Conservation (phyloP, 495 filamentous ascomycete genomes). For the Hyaloscypha finlandica region DNA sequence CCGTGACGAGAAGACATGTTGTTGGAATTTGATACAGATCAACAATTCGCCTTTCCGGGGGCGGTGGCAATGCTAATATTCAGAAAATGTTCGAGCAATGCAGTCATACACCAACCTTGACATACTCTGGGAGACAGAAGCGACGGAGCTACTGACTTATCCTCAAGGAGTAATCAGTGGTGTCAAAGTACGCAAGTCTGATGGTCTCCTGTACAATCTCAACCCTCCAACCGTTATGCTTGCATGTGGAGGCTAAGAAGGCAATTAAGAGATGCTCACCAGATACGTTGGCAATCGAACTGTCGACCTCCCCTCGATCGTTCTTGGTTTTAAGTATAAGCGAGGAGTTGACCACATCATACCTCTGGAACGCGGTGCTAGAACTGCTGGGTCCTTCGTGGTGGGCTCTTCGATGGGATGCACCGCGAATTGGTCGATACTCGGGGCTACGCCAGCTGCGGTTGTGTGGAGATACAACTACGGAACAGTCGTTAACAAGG, state of each 20-base stretch:
- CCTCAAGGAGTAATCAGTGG: constrained; percentile 11
- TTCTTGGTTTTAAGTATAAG: not conserved
- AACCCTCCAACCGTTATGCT: not conserved
- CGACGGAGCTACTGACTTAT: not conserved
- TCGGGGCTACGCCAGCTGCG: constrained; percentile 15
- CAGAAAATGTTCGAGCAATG: constrained; percentile 14
- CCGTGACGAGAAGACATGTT: constrained; percentile 17
- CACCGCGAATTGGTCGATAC: constrained; percentile 18
- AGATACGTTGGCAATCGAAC: constrained; percentile 13
- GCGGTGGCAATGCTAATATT: constrained; percentile 18
- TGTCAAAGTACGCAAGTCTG: constrained; percentile 17
- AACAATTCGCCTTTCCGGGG: constrained; percentile 18
- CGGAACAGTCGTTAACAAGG: not conserved
- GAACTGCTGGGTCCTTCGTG: constrained; percentile 7
- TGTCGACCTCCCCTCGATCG: constrained; percentile 1
- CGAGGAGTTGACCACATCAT: constrained; percentile 8
- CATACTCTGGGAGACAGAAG: constrained; percentile 17
- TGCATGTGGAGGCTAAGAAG: constrained; percentile 18
- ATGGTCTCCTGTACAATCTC: constrained; percentile 16
- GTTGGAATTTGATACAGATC: constrained; percentile 21
- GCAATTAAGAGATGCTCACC: constrained; percentile 15
- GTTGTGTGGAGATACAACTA: not conserved
- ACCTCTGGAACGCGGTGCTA: constrained; percentile 14
- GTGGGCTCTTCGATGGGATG: constrained; percentile 16
- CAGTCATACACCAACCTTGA: not conserved